Base-by-base conservation (phyloP, 2,329 filamentous ascomycete genomes). In the Cadophora luteo-olivacea region DNA sequence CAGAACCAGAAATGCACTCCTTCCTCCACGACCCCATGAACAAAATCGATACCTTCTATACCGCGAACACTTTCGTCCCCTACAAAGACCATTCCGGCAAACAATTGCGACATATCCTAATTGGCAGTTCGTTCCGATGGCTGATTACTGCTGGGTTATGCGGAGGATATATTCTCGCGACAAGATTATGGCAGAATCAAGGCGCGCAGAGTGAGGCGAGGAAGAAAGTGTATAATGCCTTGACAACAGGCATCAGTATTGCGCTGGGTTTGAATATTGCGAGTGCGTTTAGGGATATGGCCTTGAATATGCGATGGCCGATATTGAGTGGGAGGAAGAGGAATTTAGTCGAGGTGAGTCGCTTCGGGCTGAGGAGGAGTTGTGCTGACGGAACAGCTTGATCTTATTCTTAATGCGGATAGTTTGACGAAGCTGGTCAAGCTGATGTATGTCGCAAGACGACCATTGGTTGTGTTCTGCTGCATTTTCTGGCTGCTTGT, bases 271-370 rank as follows among this genome's bases (percentile, higher is more conserved):
- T 84, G 61, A 81, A 81, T 60, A 79, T 84, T 52, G 79, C 80
- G 2, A 81, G 77, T 70, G 78, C 79, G 7, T 76, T 85, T 25
- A 83, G 83, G 67, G 78, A 78, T 33, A 81, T 84, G 78, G 79
- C 82, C 3, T 73, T 78, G 16, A 81, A 83, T 68, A 74, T 83
- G 69, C 77, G 83, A n/a, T 84, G 83, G 82, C 82, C 81, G 75
- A 79, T 84, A 33, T 72, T 85, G 52, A 79, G 78, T 67, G 74
- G 76, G 9, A 74, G 77, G 5, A 76, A 78, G 49, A 77, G 81
- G 68, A 79, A 78, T 41, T 74, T 80, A 51, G 74, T 73, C 5
- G 82, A 84, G 76, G 82, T 82, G 62, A n/a, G 76, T 67, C 36
- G n/a, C 24, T 22, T 19, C 14, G 3, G 9, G 32, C 25, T n/a